Conservation (phyloP, 768 basidiomycete genomes). For the Psilocybe cyanescens region DNA sequence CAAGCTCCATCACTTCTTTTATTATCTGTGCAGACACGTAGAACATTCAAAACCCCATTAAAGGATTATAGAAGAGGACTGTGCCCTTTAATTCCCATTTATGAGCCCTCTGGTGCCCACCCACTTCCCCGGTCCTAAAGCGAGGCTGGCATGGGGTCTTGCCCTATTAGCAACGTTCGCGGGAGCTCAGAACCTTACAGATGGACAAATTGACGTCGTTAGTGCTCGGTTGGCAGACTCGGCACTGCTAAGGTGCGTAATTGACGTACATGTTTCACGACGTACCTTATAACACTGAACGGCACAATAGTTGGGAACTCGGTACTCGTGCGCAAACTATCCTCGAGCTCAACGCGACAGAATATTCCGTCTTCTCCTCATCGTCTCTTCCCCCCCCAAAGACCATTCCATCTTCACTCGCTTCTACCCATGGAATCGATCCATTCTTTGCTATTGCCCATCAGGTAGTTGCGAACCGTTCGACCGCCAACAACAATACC, state of each 20-base stretch:
- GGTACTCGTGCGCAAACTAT: conserved; percentile 58
- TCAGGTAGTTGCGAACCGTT: conserved; percentile 50
- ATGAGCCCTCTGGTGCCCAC: neutral
- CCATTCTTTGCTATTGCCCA: conserved; percentile 63
- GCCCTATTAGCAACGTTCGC: conserved; percentile 8
- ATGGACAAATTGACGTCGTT: conserved; percentile 35
- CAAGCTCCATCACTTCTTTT: conserved; percentile 2
- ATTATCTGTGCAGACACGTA: conserved; percentile 9
- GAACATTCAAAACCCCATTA: neutral
- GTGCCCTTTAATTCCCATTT: neutral
- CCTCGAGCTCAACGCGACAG: conserved; percentile 46
- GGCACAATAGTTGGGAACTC: conserved; percentile 50
- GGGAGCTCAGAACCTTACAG: conserved; percentile 34
- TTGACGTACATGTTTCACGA: neutral
- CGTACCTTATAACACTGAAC: no score
- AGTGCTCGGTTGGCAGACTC: conserved; percentile 39
- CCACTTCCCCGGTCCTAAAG: neutral
- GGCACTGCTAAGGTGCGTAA: conserved; percentile 39
- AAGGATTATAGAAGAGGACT: neutral
- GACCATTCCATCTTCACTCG: conserved; percentile 32
- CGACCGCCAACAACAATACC: conserved; percentile 42
- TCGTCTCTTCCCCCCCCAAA: conserved; percentile 37
- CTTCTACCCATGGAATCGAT: conserved; percentile 35
- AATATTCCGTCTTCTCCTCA: conserved; percentile 44
- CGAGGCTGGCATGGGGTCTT: conserved; percentile 1